phyloP scores from a whole-genome alignment of 2,329 filamentous ascomycete species.

The Cordyceps fumosorosea region DNA sequence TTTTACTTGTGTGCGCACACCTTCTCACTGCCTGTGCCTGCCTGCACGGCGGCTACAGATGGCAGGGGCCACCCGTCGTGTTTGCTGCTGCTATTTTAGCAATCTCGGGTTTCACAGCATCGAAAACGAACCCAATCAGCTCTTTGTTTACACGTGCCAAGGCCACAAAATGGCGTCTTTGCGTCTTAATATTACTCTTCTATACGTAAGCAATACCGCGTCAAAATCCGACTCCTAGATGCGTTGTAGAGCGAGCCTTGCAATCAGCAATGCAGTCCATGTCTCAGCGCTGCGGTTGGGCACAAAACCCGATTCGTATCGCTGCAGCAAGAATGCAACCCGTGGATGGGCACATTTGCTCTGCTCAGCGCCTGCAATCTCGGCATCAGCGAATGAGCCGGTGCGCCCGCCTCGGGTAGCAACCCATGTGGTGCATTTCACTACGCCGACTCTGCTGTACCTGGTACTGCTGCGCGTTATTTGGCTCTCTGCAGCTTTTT shows the following conservation, averaged over 20 bases:
- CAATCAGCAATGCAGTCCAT: not conserved
- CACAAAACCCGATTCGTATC: not conserved
- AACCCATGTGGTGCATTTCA: not conserved
- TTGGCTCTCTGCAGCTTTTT: not conserved
- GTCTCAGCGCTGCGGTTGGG: not conserved
- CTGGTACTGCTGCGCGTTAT: not conserved
- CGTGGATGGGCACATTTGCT: not conserved
- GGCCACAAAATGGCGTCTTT: not conserved
- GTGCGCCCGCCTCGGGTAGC: not conserved
- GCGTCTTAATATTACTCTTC: not conserved
- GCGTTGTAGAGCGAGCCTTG: not conserved
- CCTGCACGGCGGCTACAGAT: not conserved
- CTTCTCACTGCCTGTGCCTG: not conserved
- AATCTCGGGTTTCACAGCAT: constrained; percentile 3
- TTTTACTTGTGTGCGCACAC: not conserved
- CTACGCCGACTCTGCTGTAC: not conserved
- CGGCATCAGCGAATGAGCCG: not conserved
- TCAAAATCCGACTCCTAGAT: not conserved
- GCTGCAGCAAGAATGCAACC: too few relatives aligned
- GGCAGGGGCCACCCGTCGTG: constrained; percentile 11
- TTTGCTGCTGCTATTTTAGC: constrained; percentile 12
- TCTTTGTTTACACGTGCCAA: not conserved
- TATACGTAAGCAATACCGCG: not conserved
- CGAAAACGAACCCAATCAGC: not conserved
- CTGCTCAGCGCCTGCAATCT: not conserved